A percentile compares a stretch with the other conserved stretches of the same genome.
Evolutionary conservation across 2,329 filamentous ascomycete genomes (phyloP).

Genomic region (Alternaria arbusti): DNA sequence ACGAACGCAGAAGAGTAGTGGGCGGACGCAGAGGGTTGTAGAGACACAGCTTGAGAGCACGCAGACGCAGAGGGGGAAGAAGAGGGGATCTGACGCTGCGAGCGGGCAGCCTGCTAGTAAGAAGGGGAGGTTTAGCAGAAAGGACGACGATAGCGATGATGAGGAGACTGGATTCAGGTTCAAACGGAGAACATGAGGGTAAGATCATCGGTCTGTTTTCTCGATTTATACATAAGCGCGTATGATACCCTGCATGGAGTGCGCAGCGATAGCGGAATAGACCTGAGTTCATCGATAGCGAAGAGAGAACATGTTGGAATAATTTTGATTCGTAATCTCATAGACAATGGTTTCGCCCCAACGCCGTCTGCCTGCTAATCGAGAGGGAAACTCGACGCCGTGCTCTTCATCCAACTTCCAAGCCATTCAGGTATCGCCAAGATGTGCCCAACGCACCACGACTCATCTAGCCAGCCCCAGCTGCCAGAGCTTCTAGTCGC

Average conservation of each 20-base stretch:
- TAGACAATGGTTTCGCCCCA: slow-evolving; percentile 6
- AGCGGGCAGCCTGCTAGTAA: slow-evolving; percentile 37
- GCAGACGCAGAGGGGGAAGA: slow-evolving; percentile 36
- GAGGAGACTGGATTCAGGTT: slow-evolving; percentile 65
- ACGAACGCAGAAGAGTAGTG: slow-evolving; percentile 32
- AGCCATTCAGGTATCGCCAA: background rate
- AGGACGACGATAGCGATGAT: slow-evolving; percentile 61
- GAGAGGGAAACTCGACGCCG: background rate
- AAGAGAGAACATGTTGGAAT: background rate
- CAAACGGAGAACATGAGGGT: slow-evolving; percentile 39
- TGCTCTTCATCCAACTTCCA: background rate
- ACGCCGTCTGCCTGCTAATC: slow-evolving; percentile 2
- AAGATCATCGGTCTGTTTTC: background rate
- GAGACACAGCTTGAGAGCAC: slow-evolving; percentile 43
- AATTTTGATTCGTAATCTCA: slow-evolving; percentile 6
- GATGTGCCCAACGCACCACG: background rate
- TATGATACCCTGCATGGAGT: slow-evolving; percentile 7
- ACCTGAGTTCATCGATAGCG: background rate
- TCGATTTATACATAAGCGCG: background rate
- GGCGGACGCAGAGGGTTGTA: slow-evolving; percentile 30
- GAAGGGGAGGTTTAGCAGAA: slow-evolving; percentile 27
- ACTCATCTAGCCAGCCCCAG: background rate
- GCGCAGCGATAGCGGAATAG: background rate
- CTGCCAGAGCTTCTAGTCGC: background rate
- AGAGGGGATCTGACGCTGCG: slow-evolving; percentile 33